phyloP scores from a whole-genome alignment of 441 rosid genomes.

The Adansonia madagascariensis region DNA sequence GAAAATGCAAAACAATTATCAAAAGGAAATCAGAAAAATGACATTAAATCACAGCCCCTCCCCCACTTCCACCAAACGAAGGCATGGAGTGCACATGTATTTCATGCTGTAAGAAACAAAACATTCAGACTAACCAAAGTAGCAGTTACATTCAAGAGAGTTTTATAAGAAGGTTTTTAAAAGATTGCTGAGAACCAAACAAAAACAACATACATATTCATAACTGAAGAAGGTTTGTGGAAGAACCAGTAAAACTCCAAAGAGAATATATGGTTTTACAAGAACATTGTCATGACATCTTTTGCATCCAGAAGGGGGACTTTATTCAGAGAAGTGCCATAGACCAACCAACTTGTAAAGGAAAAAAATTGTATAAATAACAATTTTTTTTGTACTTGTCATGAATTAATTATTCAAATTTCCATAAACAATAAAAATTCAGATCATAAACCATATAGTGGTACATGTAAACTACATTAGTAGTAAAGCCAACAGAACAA shows the following conservation, averaged over 20 bases:
- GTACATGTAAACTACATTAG: slow-evolving; percentile 24
- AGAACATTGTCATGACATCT: neutral
- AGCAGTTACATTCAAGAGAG: neutral
- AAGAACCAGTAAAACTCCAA: slow-evolving; percentile 7
- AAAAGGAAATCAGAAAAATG: slow-evolving; percentile 13
- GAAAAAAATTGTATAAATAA: slow-evolving; percentile 3
- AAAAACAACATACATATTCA: neutral
- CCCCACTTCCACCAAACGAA: neutral
- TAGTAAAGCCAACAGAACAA: slow-evolving; percentile 23
- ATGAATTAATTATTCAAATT: neutral
- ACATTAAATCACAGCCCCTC: neutral
- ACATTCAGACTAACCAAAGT: neutral
- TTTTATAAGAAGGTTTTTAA: neutral
- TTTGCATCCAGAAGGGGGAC: neutral
- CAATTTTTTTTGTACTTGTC: neutral
- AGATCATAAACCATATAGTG: neutral
- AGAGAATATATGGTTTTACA: neutral
- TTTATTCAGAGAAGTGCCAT: neutral
- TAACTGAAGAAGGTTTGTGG: neutral
- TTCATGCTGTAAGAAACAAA: neutral
- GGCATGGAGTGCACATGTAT: neutral
- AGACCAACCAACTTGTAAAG: neutral
- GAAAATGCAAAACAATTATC: slow-evolving; percentile 19
- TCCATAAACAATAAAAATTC: slow-evolving; percentile 3
- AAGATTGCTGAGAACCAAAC: neutral